Evolutionary conservation across 1,284 basidiomycete species (phyloP).

Genomic region (Gymnopus androsaceus): DNA sequence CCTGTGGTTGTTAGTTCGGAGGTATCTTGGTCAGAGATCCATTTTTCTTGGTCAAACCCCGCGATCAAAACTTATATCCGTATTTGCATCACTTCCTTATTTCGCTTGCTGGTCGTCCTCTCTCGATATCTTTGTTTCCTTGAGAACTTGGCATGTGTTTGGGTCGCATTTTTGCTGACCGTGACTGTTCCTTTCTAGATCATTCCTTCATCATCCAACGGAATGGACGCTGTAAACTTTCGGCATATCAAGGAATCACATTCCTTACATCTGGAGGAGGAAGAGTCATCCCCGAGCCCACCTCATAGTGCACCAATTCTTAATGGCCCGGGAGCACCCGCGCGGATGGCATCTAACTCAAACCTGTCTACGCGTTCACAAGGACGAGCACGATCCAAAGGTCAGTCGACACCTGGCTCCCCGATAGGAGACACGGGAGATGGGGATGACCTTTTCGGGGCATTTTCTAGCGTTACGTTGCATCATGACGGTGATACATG

Average conservation of each 20-base stretch:
- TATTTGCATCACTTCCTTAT: neutral
- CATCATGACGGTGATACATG: slow-evolving; percentile 75
- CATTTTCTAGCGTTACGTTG: slow-evolving; percentile 86
- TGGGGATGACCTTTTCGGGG: slow-evolving; percentile 72
- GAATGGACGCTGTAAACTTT: slow-evolving; percentile 83
- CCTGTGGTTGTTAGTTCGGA: neutral
- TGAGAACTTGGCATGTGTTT: slow-evolving; percentile 11
- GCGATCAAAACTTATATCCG: no score
- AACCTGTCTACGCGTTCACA: slow-evolving; percentile 3
- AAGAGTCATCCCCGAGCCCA: slow-evolving; percentile 30
- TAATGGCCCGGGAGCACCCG: neutral
- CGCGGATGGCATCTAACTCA: slow-evolving; percentile 4
- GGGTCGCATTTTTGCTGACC: neutral
- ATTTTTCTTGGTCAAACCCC: slow-evolving; percentile 2
- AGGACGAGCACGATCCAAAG: neutral
- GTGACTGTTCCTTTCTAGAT: slow-evolving; percentile 54
- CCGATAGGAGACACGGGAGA: slow-evolving; percentile 42
- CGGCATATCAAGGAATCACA: slow-evolving; percentile 87
- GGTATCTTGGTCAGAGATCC: neutral
- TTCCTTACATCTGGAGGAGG: slow-evolving; percentile 84
- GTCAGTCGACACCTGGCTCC: neutral
- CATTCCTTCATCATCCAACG: slow-evolving; percentile 60
- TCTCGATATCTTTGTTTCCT: no score
- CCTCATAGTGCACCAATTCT: slow-evolving; percentile 2
- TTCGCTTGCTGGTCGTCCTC: neutral